phyloP scores from a whole-genome alignment of 768 basidiomycete species.

The Auricularia auricula-judae region DNA sequence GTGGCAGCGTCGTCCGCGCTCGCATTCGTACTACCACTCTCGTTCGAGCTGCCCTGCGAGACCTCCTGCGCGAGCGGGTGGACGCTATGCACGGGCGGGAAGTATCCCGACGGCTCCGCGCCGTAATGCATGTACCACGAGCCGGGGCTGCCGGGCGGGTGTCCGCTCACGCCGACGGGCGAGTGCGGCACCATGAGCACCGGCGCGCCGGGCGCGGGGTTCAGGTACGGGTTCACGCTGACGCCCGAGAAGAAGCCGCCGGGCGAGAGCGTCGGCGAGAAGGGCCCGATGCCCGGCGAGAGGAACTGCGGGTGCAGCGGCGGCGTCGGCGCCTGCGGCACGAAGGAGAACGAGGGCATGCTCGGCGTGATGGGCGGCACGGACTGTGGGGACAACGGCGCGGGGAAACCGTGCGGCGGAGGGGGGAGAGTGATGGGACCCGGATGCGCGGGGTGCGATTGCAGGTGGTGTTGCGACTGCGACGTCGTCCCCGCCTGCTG shows the following conservation, averaged over 20 bases:
- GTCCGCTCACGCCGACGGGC: not conserved
- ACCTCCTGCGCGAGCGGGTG: constrained; percentile 1
- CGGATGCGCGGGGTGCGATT: constrained; percentile 43
- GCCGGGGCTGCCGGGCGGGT: not conserved
- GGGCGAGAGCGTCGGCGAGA: constrained; percentile 46
- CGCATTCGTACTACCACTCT: not conserved
- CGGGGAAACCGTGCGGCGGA: constrained; percentile 29
- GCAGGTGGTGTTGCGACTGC: not conserved
- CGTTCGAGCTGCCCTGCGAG: not conserved
- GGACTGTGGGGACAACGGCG: constrained; percentile 29
- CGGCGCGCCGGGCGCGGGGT: constrained; percentile 55
- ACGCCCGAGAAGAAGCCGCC: constrained; percentile 44
- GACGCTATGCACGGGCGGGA: not conserved
- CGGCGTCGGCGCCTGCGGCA: constrained; percentile 38
- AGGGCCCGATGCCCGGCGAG: constrained; percentile 20
- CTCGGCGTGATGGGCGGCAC: constrained; percentile 90
- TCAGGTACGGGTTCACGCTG: constrained; percentile 27
- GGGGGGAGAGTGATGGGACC: constrained; percentile 63
- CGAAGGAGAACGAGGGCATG: constrained; percentile 91
- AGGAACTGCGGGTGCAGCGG: constrained; percentile 28
- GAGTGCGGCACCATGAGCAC: constrained; percentile 10
- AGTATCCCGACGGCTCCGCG: not conserved
- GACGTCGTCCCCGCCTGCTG: not conserved
- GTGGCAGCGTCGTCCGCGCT: not conserved
- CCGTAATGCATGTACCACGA: not conserved